Evolutionary conservation across 2,329 filamentous ascomycete genomes (phyloP), one percentile per base, ranked within the genome.

Genomic region (Trichoderma sp.): DNA sequence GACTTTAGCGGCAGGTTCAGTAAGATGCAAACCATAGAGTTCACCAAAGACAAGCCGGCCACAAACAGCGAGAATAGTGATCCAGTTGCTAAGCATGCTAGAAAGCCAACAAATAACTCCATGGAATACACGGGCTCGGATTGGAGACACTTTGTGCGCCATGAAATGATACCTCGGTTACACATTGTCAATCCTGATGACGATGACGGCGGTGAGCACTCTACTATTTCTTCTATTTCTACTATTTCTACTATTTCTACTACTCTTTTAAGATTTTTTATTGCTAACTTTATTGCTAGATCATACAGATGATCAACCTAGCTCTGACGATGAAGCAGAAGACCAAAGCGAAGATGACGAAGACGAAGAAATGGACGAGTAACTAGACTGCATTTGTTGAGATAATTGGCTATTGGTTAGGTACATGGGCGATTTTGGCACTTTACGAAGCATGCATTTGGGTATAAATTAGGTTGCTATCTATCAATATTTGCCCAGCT

Each of bases 51-150:
- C 6, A 16, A 43, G 16, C 14, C 14, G 31, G 8, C 19, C 43
- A 6, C 37, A 16, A 6, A 19, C 19, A 14, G 37, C 27, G 16
- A 55, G 16, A 13, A 57, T n/a, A 10, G 21, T 4, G 31, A 16
- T 2, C 37, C 37, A 7, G 37, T 19, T 19, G 37, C 2, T 4
- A 21, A 1, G 11, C 21, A 35, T 29, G 8, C 4, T 10, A 13
- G 29, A 14, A 55, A 33, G 2, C 52, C 27, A 6, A 31, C 16
- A 16, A 27, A 8, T 1, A 4, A 19, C 5, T 11, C 14, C 0
- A 70, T 73, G 14, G 66, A 76, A 24, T 81, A 81, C 61, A 76
- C 74, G 0, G 81, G 81, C 1, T 70, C 75, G 0, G 79, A 81
- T 56, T 80, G 79, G 75, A 77, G 72, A 63, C 75, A 78, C 31